A percentile compares a stretch with the other conserved stretches of the same genome.
Evolutionary conservation across 2,329 filamentous ascomycete species (phyloP).

Genomic region (Akanthomyces muscarius): DNA sequence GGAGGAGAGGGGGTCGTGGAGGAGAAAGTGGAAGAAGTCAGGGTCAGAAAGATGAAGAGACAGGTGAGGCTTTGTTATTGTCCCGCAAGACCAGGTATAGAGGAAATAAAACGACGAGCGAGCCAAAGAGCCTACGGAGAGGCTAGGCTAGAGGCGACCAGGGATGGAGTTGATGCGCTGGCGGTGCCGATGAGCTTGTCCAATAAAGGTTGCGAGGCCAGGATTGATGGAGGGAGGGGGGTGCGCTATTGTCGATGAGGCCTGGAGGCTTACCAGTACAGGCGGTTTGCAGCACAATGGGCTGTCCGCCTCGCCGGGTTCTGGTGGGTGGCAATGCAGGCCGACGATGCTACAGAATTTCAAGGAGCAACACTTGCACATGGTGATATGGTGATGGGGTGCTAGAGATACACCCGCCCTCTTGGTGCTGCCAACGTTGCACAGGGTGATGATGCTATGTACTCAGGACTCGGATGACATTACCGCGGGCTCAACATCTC

Average conservation of each 20-base stretch:
- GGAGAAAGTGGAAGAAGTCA: neutral
- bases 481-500: no score
- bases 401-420: neutral
- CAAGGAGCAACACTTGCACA: no score
- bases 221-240: conserved; percentile 14
- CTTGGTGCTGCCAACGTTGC: neutral
- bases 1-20: neutral
- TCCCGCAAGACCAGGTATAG: conserved; percentile 23
- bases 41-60: conserved; percentile 6
- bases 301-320: no score
- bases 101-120: neutral
- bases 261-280: neutral
- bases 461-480: no score
- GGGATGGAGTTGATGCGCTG: conserved; percentile 34
- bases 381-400: neutral
- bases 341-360: no score
- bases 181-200: conserved; percentile 34
- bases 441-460: no score
- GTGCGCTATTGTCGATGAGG: neutral
- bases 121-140: neutral
- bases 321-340: no score
- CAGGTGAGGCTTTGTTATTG: conserved; percentile 30
- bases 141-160: conserved; percentile 15
- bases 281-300: neutral
- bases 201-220: conserved; percentile 33